Evolutionary conservation across 2,329 filamentous ascomycete species (phyloP).

Genomic region (Atkinsonella hypoxylon): DNA sequence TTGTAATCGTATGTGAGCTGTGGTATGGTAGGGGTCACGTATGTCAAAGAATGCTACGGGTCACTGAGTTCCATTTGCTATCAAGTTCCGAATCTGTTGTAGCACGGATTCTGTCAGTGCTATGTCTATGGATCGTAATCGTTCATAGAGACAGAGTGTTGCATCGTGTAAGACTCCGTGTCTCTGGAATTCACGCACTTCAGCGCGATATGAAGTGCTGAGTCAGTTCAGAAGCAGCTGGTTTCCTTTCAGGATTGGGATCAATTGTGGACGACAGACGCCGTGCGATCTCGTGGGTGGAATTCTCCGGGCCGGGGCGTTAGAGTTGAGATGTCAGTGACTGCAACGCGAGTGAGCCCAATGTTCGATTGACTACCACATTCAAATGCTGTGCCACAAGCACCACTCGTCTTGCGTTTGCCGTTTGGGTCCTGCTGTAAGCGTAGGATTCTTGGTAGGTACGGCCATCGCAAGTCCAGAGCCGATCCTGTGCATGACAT

Average conservation of each 20-base stretch:
- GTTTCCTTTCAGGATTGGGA: slow-evolving; percentile 37
- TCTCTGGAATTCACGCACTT: slow-evolving; percentile 25
- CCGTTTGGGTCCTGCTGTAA: slow-evolving; percentile 17
- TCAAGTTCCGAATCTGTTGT: slow-evolving; percentile 34
- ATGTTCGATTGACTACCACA: slow-evolving; percentile 49
- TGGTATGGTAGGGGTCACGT: slow-evolving; percentile 45
- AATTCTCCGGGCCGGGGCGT: slow-evolving; percentile 26
- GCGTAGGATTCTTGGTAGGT: slow-evolving; percentile 12
- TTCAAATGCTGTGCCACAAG: slow-evolving; percentile 45
- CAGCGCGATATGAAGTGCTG: slow-evolving; percentile 29
- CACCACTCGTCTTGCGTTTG: slow-evolving; percentile 30
- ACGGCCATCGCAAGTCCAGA: slow-evolving; percentile 34
- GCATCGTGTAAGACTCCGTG: slow-evolving; percentile 36
- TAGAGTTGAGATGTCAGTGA: slow-evolving; percentile 32
- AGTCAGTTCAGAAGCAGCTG: slow-evolving; percentile 30
- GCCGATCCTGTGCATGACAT: slow-evolving; percentile 46
- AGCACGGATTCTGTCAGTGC: slow-evolving; percentile 29
- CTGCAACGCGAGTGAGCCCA: slow-evolving; percentile 37
- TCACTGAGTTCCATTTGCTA: slow-evolving; percentile 33
- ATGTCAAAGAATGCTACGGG: slow-evolving; percentile 30
- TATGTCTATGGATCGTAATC: slow-evolving; percentile 37
- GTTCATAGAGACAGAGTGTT: slow-evolving; percentile 45
- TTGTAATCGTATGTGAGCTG: slow-evolving; percentile 47
- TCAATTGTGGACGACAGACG: slow-evolving; percentile 40
- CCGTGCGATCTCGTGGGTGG: slow-evolving; percentile 35